phyloP scores from a whole-genome alignment of 116 monocot genomes.

The Papilionanthe hybrid region DNA sequence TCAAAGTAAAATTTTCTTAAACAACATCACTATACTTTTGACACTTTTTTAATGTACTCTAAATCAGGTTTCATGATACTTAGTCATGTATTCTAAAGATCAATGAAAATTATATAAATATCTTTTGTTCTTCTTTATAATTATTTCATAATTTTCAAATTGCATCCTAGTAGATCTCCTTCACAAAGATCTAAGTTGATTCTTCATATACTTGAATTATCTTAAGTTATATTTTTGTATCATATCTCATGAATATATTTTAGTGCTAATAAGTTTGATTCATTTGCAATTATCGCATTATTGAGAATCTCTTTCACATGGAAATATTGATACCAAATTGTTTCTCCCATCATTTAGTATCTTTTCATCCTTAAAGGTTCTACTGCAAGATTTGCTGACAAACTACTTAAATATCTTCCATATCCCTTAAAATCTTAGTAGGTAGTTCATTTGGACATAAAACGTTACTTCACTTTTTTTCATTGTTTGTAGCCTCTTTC shows the following conservation, averaged over 20 bases:
- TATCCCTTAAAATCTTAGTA: not conserved
- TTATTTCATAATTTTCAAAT: too few species aligned
- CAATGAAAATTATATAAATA: not conserved
- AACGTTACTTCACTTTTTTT: not conserved
- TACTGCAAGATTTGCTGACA: not conserved
- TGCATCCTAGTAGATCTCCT: too few species aligned
- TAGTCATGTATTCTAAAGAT: not conserved
- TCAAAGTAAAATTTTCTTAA: not conserved
- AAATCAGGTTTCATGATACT: not conserved
- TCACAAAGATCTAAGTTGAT: too few species aligned
- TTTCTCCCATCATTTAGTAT: not conserved
- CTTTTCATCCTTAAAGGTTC: not conserved
- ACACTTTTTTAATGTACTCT: not conserved
- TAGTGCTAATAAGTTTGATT: too few species aligned
- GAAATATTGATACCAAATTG: not conserved
- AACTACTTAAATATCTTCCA: not conserved
- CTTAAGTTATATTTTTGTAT: too few species aligned
- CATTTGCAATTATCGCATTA: too few species aligned
- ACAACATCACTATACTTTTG: not conserved
- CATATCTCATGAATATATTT: too few species aligned
- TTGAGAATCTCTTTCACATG: not conserved
- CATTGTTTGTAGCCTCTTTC: not conserved
- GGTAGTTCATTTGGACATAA: not conserved
- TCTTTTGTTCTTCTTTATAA: not conserved
- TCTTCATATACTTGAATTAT: too few species aligned